Evolutionary conservation across 2,329 filamentous ascomycete genomes (phyloP).

Genomic region (Colletotrichum endophyticum): DNA sequence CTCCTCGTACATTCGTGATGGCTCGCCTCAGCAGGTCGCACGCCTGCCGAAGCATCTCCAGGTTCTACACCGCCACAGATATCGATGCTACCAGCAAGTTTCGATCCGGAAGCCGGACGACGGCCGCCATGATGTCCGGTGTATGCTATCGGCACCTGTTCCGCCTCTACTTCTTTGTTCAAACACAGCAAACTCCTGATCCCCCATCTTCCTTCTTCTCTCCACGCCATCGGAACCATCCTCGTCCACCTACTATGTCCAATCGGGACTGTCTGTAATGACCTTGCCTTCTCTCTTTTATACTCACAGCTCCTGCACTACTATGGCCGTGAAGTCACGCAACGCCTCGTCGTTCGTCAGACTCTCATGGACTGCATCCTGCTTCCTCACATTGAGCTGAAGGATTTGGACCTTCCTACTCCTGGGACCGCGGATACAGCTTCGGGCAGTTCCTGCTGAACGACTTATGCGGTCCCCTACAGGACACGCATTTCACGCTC

Average conservation of each 20-base stretch:
- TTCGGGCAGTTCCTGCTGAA: constrained; percentile 26
- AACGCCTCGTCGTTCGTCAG: constrained; percentile 24
- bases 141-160: neutral
- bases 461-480: constrained; percentile 24
- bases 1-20: neutral
- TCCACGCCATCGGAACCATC: neutral
- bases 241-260: constrained; percentile 19
- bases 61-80: neutral
- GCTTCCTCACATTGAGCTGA: constrained; percentile 22
- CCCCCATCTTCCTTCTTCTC: constrained; percentile 1
- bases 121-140: neutral
- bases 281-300: constrained; percentile 14
- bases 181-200: neutral
- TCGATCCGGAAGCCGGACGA: neutral
- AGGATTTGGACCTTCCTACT: constrained; percentile 23
- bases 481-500: neutral
- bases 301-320: constrained; percentile 22
- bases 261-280: constrained; percentile 22
- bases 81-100: neutral
- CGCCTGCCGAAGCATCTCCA: neutral
- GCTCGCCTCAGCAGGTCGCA: neutral
- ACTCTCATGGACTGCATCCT: constrained; percentile 19
- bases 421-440: constrained; percentile 23
- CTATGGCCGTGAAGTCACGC: constrained; percentile 14
- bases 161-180: neutral